Evolutionary conservation across 352 stramenopile species (phyloP).

Genomic region (Globisporangium cederbergense): DNA sequence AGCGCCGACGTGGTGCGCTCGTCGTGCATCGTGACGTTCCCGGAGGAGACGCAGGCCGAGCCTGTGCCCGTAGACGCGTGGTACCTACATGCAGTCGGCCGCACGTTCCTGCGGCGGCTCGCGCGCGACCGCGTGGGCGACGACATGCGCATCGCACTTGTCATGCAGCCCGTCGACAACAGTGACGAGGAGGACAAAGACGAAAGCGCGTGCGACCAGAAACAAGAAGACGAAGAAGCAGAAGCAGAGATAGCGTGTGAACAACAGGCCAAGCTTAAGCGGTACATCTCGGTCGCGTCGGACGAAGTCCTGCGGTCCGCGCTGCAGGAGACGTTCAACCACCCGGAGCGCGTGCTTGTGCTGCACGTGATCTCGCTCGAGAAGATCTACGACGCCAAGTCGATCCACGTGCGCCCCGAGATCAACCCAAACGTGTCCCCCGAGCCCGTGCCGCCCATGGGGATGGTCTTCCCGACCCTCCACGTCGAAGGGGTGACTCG

Average conservation of each 20-base stretch:
- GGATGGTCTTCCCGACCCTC: slow-evolving; percentile 70
- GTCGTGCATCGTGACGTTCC: slow-evolving; percentile 83
- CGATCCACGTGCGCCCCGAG: slow-evolving; percentile 71
- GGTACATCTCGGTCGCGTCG: slow-evolving; percentile 58
- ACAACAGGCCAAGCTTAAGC: slow-evolving; percentile 16
- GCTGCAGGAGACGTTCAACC: slow-evolving; percentile 68
- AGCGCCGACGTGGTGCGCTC: slow-evolving; percentile 74
- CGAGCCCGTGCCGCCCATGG: slow-evolving; percentile 60
- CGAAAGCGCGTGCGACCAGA: not conserved
- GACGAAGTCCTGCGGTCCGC: slow-evolving; percentile 50
- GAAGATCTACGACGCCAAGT: slow-evolving; percentile 43
- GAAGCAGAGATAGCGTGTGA: not conserved
- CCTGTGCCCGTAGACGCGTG: slow-evolving; percentile 81
- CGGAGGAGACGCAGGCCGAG: slow-evolving; percentile 58
- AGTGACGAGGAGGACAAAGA: not conserved
- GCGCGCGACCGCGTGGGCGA: slow-evolving; percentile 70
- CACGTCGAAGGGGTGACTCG: slow-evolving; percentile 43
- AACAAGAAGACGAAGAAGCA: slow-evolving; percentile 2
- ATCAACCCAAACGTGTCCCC: slow-evolving; percentile 84
- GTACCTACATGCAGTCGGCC: slow-evolving; percentile 71
- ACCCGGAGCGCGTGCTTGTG: slow-evolving; percentile 55
- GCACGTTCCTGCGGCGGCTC: slow-evolving; percentile 67
- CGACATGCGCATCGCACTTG: slow-evolving; percentile 44
- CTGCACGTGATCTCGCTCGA: slow-evolving; percentile 72
- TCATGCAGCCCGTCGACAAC: slow-evolving; percentile 46